These are phyloP conservation scores for Harringtonia lauricola DNA, from an alignment of 2,329 filamentous ascomycete species.

Conservation along the genomic window DNA sequence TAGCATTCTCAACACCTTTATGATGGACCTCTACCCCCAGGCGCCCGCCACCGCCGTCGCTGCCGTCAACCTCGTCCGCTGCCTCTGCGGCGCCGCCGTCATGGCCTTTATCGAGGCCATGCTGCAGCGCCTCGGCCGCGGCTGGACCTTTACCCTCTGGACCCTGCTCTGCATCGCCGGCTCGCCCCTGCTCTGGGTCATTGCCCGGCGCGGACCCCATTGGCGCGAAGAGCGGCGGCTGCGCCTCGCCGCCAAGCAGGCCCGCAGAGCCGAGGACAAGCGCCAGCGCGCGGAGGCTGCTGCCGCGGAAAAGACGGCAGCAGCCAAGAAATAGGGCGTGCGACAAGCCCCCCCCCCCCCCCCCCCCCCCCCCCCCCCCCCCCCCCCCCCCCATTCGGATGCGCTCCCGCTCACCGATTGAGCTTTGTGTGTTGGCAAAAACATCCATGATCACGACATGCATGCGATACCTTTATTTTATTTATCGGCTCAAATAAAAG, in stretches of 20 bases:
- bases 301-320: background rate
- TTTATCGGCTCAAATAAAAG: no score
- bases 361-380: no score
- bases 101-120: conserved; percentile 50
- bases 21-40: conserved; percentile 52
- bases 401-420: no score
- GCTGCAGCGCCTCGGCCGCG: conserved; percentile 43
- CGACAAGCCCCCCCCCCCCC: no score
- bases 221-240: conserved; percentile 28
- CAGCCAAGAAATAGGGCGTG: background rate
- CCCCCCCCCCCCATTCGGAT: no score
- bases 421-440: no score
- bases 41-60: conserved; percentile 52
- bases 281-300: background rate
- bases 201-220: conserved; percentile 39
- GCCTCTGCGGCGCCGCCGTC: conserved; percentile 45
- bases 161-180: conserved; percentile 36
- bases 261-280: conserved; percentile 16
- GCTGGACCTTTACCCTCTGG: conserved; percentile 53
- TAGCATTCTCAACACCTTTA: conserved; percentile 49
- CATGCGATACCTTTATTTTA: no score
- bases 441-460: no score
- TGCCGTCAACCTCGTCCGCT: conserved; percentile 53
- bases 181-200: conserved; percentile 36
- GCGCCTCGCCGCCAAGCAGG: conserved; percentile 19